Evolutionary conservation across 1,139 yeast genomes (phyloP).

Genomic region (Candida sanyaensis): DNA sequence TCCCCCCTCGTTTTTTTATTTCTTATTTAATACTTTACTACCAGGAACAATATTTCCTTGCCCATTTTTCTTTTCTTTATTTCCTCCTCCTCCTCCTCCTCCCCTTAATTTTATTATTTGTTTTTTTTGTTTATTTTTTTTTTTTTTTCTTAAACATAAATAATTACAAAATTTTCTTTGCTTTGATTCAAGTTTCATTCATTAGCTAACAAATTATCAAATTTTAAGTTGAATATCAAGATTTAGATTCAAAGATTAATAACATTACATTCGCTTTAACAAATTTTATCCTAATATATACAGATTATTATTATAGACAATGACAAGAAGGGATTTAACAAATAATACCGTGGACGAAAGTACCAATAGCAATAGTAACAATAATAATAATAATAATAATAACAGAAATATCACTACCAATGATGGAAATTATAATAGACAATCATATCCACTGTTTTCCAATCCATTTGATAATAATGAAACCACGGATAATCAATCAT

Average conservation of each 20-base stretch:
- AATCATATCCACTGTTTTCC: constrained; percentile 1
- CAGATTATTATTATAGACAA: not conserved
- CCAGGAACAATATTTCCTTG: not conserved
- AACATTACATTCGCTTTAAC: not conserved
- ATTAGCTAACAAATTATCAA: too few species aligned
- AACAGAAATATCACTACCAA: not conserved
- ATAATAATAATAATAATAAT: too few species aligned
- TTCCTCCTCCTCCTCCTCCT: too few species aligned
- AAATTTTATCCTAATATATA: not conserved
- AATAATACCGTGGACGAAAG: not conserved
- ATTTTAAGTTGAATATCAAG: not conserved
- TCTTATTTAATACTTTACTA: not conserved
- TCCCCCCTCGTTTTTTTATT: not conserved
- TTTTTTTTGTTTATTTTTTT: not conserved
- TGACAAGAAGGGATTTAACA: constrained; percentile 1
- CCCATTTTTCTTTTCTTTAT: too few species aligned
- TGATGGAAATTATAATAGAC: not conserved
- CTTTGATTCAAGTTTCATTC: not conserved
- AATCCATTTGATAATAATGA: not conserved
- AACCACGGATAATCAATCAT: not conserved
- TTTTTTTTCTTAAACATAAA: too few species aligned
- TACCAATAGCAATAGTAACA: too few species aligned
- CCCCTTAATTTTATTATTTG: too few species aligned
- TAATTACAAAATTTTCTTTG: not conserved
- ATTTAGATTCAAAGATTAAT: not conserved